A percentile compares a stretch with the other conserved stretches of the same genome.
phyloP scores from a whole-genome alignment of 73 alveolate genomes.

The Breviolum minutum region DNA sequence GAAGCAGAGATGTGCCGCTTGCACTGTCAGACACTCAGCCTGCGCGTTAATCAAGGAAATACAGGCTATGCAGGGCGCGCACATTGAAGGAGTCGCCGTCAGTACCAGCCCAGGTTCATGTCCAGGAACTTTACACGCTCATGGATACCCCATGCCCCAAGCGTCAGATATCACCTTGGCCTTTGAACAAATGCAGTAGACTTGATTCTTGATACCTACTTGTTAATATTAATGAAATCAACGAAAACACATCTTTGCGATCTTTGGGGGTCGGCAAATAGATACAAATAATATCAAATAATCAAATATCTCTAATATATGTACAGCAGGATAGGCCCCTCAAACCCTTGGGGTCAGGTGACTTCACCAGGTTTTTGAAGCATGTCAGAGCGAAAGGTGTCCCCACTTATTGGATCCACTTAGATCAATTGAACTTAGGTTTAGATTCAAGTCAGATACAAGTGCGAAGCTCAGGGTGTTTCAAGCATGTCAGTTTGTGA shows the following conservation, averaged over 20 bases:
- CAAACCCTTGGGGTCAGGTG: no score
- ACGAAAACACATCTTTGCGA: no score
- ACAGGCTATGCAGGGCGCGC: background rate
- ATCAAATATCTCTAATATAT: no score
- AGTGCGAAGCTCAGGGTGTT: background rate
- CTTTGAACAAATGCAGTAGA: no score
- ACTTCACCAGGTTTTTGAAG: no score
- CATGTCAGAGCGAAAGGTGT: background rate
- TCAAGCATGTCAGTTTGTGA: background rate
- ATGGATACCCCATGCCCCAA: background rate
- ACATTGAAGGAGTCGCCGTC: background rate
- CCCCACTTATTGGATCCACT: background rate
- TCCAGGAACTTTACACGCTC: background rate
- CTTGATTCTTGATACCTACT: no score
- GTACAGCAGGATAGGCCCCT: no score
- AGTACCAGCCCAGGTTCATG: background rate
- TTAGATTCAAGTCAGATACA: background rate
- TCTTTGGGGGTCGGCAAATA: no score
- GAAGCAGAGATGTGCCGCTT: constrained; percentile 66
- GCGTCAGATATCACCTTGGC: no score
- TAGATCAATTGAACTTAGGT: background rate
- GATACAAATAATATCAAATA: no score
- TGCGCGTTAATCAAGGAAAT: background rate
- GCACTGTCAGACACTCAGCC: constrained; percentile 9
- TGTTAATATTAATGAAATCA: no score